Evolutionary conservation across 2,329 filamentous ascomycete genomes (phyloP).

Genomic region (Colletotrichum lini): DNA sequence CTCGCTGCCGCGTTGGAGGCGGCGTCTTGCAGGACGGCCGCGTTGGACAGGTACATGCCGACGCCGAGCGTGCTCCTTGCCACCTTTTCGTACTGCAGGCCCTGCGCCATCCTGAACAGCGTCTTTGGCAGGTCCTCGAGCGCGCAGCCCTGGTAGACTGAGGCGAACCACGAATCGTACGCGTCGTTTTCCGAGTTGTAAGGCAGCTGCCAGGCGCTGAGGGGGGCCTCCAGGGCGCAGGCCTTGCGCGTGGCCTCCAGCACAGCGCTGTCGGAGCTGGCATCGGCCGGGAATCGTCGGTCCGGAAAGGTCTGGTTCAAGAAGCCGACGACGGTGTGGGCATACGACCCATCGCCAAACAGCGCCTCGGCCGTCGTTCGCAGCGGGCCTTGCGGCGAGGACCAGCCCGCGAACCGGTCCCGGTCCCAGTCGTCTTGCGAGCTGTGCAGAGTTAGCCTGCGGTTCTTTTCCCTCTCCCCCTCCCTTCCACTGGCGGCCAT

Average conservation of each 20-base stretch:
- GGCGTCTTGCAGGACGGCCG: constrained; percentile 31
- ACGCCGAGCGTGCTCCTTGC: constrained; percentile 39
- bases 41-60: constrained; percentile 40
- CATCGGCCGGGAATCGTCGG: constrained; percentile 9
- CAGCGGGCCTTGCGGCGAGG: constrained; percentile 31
- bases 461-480: too few relatives aligned
- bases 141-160: constrained; percentile 34
- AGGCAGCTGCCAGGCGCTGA: constrained; percentile 34
- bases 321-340: constrained; percentile 25
- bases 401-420: constrained; percentile 29
- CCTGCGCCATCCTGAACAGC: constrained; percentile 34
- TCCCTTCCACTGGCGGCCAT: too few relatives aligned
- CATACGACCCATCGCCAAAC: constrained; percentile 37
- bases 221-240: constrained; percentile 27
- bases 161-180: constrained; percentile 35
- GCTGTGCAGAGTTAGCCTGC: constrained; percentile 11
- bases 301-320: constrained; percentile 31
- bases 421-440: constrained; percentile 26
- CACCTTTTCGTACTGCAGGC: constrained; percentile 28
- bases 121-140: constrained; percentile 30
- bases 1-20: constrained; percentile 37
- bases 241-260: constrained; percentile 8
- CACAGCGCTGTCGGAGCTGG: background rate
- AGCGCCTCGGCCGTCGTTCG: constrained; percentile 32
- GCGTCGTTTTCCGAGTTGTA: constrained; percentile 38